Evolutionary conservation across 2,329 filamentous ascomycete genomes (phyloP).

Genomic region (Venturiaceae sp.): DNA sequence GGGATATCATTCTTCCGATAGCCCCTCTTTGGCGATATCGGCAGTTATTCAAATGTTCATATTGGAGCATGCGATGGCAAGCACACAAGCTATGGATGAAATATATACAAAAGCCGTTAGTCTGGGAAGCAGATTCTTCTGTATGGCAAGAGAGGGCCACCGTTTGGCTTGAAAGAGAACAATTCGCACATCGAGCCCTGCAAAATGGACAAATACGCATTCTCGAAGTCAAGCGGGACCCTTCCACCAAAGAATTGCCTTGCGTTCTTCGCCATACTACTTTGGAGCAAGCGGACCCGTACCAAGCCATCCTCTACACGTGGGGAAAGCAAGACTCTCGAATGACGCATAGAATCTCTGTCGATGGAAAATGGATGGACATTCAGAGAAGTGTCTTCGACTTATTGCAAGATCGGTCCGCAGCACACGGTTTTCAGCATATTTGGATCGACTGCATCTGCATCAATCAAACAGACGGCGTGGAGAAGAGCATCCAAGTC

Average conservation of each 20-base stretch:
- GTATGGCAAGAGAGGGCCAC: not conserved
- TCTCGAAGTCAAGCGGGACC: not conserved
- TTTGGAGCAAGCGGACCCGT: not conserved
- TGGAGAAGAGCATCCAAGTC: not conserved
- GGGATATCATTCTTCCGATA: no score
- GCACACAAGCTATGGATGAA: no score
- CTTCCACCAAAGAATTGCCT: not conserved
- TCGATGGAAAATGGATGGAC: not conserved
- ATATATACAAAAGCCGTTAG: no score
- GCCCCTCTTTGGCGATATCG: not conserved
- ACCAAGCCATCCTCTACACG: not conserved
- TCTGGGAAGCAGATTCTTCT: not conserved
- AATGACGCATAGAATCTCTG: not conserved
- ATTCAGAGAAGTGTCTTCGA: not conserved
- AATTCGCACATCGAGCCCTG: not conserved
- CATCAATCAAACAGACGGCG: not conserved
- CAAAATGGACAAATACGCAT: not conserved
- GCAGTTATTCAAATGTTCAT: not conserved
- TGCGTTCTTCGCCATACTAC: not conserved
- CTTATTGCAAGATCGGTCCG: not conserved
- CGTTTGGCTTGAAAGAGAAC: not conserved
- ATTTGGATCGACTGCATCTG: not conserved
- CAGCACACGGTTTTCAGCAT: not conserved
- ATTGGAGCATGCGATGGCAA: no score
- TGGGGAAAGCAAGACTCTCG: not conserved